Conservation (phyloP, 192 early-diverging fungal species). For the Geranomyces michiganensis region DNA sequence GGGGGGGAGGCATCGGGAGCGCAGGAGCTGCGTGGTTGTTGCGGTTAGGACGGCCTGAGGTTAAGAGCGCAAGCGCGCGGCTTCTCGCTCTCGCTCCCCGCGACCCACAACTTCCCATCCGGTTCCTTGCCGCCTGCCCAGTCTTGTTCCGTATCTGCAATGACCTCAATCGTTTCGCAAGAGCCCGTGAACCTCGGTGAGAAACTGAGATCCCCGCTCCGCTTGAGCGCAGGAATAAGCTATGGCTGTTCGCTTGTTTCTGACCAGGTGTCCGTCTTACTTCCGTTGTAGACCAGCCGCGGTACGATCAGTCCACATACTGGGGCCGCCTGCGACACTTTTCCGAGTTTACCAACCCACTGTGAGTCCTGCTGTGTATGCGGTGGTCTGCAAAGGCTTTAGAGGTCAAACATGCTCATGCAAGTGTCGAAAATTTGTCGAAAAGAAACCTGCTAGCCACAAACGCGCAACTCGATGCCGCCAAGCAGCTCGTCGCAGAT, state of each 20-base stretch:
- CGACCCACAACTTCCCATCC: background rate
- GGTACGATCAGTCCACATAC: constrained; percentile 72
- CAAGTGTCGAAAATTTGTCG: background rate
- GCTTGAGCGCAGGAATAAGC: too few relatives aligned
- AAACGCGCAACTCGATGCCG: constrained; percentile 55
- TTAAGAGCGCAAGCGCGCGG: too few relatives aligned
- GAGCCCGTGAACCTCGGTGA: too few relatives aligned
- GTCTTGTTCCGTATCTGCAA: background rate
- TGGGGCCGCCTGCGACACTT: constrained; percentile 76
- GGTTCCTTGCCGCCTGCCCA: background rate
- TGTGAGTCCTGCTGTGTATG: constrained; percentile 28
- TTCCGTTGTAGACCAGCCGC: constrained; percentile 38
- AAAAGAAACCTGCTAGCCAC: constrained; percentile 69
- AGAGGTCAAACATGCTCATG: too few relatives aligned
- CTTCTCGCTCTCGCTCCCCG: too few relatives aligned
- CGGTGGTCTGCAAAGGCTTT: background rate
- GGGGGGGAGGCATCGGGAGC: too few relatives aligned
- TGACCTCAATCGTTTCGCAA: too few relatives aligned
- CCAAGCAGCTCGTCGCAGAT: constrained; percentile 62
- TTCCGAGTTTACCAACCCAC: constrained; percentile 70
- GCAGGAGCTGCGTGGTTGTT: too few relatives aligned
- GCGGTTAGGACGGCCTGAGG: too few relatives aligned
- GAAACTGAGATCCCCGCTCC: too few relatives aligned
- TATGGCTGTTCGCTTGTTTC: too few relatives aligned
- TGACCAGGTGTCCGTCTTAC: too few relatives aligned